Percentiles rank a stretch among this genome's conserved stretches.
Conservation (phyloP, 257 asterid species). For the Solanum chiquidenum region DNA sequence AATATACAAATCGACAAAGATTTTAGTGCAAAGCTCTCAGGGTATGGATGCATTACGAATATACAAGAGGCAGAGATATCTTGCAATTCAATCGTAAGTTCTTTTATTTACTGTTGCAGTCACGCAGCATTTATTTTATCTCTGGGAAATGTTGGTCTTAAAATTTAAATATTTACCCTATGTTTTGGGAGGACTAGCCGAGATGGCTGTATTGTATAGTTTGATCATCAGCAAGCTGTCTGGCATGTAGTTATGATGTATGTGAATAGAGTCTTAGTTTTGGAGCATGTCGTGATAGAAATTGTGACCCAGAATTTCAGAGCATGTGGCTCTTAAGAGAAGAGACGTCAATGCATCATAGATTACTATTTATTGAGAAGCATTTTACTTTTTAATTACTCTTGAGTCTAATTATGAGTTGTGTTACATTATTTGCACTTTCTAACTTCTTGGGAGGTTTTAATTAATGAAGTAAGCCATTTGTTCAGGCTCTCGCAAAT, state of each 20-base stretch:
- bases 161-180: background rate
- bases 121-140: background rate
- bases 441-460: background rate
- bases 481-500: conserved; percentile 63
- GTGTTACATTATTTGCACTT: background rate
- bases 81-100: conserved; percentile 40
- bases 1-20: conserved; percentile 93
- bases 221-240: background rate
- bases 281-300: background rate
- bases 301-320: background rate
- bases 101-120: background rate
- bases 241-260: background rate
- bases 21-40: conserved; percentile 88
- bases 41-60: conserved; percentile 84
- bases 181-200: background rate
- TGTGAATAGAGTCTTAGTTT: background rate
- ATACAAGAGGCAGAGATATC: conserved; percentile 71
- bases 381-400: background rate
- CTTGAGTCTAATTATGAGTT: background rate
- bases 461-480: background rate
- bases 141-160: background rate
- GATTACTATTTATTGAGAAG: background rate
- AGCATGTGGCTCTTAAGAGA: background rate
- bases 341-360: background rate
- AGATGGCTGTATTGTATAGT: background rate